Conservation (phyloP, 169 alveolate genomes). For the Sarcocystis neurona region DNA sequence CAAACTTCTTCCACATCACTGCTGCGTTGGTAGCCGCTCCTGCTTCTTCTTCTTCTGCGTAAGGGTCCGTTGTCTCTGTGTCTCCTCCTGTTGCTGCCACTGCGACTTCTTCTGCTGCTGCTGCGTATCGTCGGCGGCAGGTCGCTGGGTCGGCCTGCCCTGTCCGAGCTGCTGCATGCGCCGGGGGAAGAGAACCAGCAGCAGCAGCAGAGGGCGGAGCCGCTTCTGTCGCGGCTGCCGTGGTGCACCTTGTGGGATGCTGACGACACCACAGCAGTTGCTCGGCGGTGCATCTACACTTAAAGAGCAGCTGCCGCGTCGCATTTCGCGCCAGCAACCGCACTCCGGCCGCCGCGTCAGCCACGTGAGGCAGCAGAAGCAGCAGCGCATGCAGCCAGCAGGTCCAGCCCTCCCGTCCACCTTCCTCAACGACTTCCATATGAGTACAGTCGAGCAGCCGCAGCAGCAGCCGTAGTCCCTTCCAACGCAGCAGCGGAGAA, state of each 20-base stretch:
- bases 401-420: too few relatives aligned
- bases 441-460: neutral
- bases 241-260: too few relatives aligned
- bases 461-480: neutral
- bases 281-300: slow-evolving; percentile 25
- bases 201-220: too few relatives aligned
- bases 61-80: too few relatives aligned
- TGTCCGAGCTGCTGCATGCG: neutral
- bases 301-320: neutral
- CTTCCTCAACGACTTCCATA: too few relatives aligned
- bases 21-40: too few relatives aligned
- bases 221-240: neutral
- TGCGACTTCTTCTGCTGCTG: too few relatives aligned
- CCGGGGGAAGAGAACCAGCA: too few relatives aligned
- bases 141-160: neutral
- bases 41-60: too few relatives aligned
- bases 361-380: slow-evolving; percentile 4
- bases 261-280: neutral
- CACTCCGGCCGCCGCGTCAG: neutral
- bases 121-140: too few relatives aligned
- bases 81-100: too few relatives aligned
- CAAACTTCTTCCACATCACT: too few relatives aligned
- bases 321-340: neutral
- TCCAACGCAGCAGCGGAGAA: slow-evolving; percentile 7
- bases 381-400: neutral